A percentile compares a stretch with the other conserved stretches of the same genome.
These are phyloP conservation scores for Yamadazyma sp. DNA, from an alignment of 1,139 yeast genomes.

Conservation along the genomic window DNA sequence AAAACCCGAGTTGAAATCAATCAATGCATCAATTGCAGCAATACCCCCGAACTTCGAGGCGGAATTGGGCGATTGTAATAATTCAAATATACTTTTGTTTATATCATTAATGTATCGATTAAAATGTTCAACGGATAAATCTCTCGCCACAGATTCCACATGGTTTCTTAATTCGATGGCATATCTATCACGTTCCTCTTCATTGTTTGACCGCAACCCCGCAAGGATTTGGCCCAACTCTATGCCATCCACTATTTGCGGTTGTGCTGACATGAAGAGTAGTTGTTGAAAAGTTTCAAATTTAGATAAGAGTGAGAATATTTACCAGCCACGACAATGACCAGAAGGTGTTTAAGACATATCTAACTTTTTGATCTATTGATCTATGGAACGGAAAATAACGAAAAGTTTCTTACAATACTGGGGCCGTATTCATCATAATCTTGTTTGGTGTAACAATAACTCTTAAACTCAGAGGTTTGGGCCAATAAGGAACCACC, in stretches of 20 bases:
- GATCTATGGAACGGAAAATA: conserved; percentile 82
- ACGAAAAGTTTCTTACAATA: conserved; percentile 93
- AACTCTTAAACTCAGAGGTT: conserved; percentile 93
- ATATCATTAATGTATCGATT: conserved; percentile 81
- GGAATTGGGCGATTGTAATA: conserved; percentile 69
- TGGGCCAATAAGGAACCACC: conserved; percentile 97
- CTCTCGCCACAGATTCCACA: conserved; percentile 70
- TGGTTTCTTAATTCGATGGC: conserved; percentile 70
- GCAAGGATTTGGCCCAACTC: conserved; percentile 55
- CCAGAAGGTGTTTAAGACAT: background rate
- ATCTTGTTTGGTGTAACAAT: conserved; percentile 95
- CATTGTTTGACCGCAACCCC: conserved; percentile 50
- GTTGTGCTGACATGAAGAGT: conserved; percentile 23
- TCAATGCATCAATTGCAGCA: conserved; percentile 83
- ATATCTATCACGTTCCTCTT: conserved; percentile 54
- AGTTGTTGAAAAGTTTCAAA: conserved; percentile 2
- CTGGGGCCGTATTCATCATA: conserved; percentile 98
- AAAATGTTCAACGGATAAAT: conserved; percentile 74
- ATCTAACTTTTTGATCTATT: conserved; percentile 1
- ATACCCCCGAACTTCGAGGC: conserved; percentile 81
- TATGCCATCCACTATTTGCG: conserved; percentile 47
- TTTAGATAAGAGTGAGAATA: conserved; percentile 1
- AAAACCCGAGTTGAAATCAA: conserved; percentile 67
- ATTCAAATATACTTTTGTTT: conserved; percentile 83
- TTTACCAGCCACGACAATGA: background rate